These are phyloP conservation scores for Fraxinus greggii DNA, from an alignment of 305 asterid species.

Conservation along the genomic window DNA sequence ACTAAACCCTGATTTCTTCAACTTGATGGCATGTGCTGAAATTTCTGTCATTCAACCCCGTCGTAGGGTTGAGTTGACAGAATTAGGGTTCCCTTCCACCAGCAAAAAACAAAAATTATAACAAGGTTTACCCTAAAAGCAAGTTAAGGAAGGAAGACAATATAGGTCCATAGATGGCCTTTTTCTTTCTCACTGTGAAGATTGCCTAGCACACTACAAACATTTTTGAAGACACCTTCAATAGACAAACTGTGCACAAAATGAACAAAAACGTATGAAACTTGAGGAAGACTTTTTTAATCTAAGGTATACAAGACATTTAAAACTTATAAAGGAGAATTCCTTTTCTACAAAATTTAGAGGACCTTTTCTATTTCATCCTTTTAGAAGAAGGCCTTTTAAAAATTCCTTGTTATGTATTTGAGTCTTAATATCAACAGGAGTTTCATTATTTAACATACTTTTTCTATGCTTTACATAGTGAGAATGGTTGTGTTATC, in stretches of 20 bases:
- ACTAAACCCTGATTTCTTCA: not conserved
- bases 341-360: not conserved
- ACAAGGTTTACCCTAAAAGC: not conserved
- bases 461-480: conserved; percentile 7
- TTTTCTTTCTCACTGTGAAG: not conserved
- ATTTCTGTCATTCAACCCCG: not conserved
- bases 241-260: not conserved
- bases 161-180: not conserved
- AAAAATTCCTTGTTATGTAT: not conserved
- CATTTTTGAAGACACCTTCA: not conserved
- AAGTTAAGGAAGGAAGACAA: not conserved
- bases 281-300: not conserved
- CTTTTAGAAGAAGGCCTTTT: not conserved
- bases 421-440: not conserved
- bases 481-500: conserved; percentile 19
- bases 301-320: not conserved
- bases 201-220: not conserved
- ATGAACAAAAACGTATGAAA: not conserved
- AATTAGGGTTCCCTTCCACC: not conserved
- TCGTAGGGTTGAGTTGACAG: not conserved
- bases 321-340: not conserved
- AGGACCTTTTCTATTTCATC: not conserved
- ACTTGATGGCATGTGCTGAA: not conserved
- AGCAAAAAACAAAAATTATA: not conserved
- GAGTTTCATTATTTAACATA: not conserved